Evolutionary conservation across 805 yeast genomes (phyloP).

Genomic region (Ogataea ramenticola): DNA sequence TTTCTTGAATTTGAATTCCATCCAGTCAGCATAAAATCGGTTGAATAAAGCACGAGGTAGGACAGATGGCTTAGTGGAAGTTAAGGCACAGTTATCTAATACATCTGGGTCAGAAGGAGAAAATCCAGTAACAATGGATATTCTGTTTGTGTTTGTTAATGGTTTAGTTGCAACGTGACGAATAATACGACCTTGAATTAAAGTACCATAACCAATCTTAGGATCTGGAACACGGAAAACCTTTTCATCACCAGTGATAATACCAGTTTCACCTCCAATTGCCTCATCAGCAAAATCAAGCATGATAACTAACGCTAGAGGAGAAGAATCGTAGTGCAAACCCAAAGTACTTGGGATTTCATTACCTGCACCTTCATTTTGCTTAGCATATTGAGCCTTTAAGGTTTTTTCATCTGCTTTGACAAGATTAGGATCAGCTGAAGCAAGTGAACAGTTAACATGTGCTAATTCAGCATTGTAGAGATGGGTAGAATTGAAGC

Average conservation of each 20-base stretch:
- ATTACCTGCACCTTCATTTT: slow-evolving; percentile 20
- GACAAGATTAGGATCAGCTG: slow-evolving; percentile 9
- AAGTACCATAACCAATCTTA: slow-evolving; percentile 34
- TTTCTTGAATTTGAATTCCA: slow-evolving; percentile 23
- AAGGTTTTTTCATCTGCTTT: slow-evolving; percentile 8
- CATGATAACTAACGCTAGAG: slow-evolving; percentile 45
- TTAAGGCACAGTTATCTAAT: slow-evolving; percentile 26
- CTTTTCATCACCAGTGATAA: slow-evolving; percentile 35
- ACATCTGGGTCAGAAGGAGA: slow-evolving; percentile 19
- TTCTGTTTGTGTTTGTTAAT: slow-evolving; percentile 27
- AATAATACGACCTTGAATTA: slow-evolving; percentile 39
- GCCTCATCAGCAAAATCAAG: slow-evolving; percentile 37
- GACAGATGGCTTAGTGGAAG: slow-evolving; percentile 28
- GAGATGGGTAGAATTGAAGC: slow-evolving; percentile 36
- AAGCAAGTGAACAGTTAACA: slow-evolving; percentile 38
- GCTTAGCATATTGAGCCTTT: neutral
- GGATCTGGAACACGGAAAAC: slow-evolving; percentile 29
- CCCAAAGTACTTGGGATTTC: slow-evolving; percentile 38
- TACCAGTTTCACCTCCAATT: slow-evolving; percentile 46
- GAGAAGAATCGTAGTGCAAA: slow-evolving; percentile 41
- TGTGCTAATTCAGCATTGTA: slow-evolving; percentile 51
- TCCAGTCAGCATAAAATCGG: slow-evolving; percentile 29
- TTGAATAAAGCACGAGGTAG: slow-evolving; percentile 27
- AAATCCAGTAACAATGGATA: slow-evolving; percentile 26
- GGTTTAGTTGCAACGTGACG: slow-evolving; percentile 44